A percentile compares a stretch with the other conserved stretches of the same genome.
phyloP scores from a whole-genome alignment of 305 asterid species.

The Nicotiana rustica region DNA sequence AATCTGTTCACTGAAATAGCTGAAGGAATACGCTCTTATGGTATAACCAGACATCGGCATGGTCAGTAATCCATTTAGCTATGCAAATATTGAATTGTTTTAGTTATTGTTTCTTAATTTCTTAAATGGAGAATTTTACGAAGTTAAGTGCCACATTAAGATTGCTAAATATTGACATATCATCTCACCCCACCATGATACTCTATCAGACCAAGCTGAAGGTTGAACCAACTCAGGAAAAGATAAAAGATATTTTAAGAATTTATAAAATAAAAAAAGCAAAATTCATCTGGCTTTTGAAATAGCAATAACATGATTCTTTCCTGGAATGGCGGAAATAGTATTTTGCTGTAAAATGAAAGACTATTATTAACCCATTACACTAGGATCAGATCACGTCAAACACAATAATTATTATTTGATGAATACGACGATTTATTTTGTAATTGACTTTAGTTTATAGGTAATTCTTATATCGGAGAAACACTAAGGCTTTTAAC shows the following conservation, averaged over 20 bases:
- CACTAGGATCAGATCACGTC: neutral
- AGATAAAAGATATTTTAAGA: neutral
- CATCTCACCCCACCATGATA: slow-evolving; percentile 22
- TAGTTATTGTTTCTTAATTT: neutral
- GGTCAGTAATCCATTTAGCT: slow-evolving; percentile 57
- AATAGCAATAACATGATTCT: neutral
- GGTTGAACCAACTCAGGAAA: slow-evolving; percentile 26
- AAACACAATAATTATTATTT: neutral
- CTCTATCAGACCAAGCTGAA: neutral
- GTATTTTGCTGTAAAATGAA: slow-evolving; percentile 23
- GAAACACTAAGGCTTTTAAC: neutral
- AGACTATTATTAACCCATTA: neutral
- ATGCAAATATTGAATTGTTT: neutral
- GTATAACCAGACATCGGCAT: slow-evolving; percentile 90
- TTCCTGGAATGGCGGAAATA: neutral
- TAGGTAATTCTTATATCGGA: neutral
- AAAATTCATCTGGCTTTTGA: neutral
- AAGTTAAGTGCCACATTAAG: slow-evolving; percentile 6
- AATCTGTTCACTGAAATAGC: slow-evolving; percentile 95
- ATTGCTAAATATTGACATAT: neutral
- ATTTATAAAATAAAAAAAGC: neutral
- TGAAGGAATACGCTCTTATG: slow-evolving; percentile 94
- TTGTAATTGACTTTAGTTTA: slow-evolving; percentile 4
- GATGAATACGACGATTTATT: neutral
- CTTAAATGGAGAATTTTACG: neutral